Evolutionary conservation across 2,329 filamentous ascomycete genomes (phyloP), one percentile per base, ranked within the genome.

Genomic region (Colletotrichum sp.): DNA sequence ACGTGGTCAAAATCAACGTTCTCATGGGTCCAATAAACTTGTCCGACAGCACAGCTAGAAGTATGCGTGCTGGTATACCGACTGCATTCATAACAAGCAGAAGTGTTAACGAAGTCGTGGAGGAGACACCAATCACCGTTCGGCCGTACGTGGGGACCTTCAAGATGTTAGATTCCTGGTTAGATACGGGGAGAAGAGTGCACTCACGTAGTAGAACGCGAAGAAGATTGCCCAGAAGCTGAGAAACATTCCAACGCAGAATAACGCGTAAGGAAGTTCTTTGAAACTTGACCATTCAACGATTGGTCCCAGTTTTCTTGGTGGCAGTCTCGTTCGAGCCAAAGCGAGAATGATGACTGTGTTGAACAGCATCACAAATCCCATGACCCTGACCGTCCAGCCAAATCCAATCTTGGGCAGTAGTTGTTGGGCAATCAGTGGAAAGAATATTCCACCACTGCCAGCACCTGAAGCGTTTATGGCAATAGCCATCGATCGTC

Each of bases 361-460:
- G 16, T 68, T 67, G 39, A 69, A 67, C 5, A 65, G 52, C 16
- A 72, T 57, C n/a, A 75, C 72, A 28, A 70, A 72, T 4, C 72
- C 75, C 72, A 77, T 75, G 16, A 75, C 59, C 30, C 67, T 24
- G 5, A 75, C 65, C 7, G 75, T 75, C 75, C 72, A 75, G 5
- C 63, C 28, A 34, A 75, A 77, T 2, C 75, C 75, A 4, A 75
- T 24, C 1, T 55, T 24, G 2, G 61, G 30, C 32, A 75, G 18
- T 4, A 48, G n/a, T 5, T 55, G 52, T 7, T 77, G 64, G 7
- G 68, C 72, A 36, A 77, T 77, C n/a, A 59, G 6, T 0, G 93
- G 92, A 79, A 92, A 94, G 7, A 94, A 86, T 30, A 94, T 84
- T 0, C 93, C 93, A 2, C 93, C 93, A 0, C 90, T 90, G 0